phyloP scores from a whole-genome alignment of 2,329 filamentous ascomycete species.

The Nectriaceae sp. region DNA sequence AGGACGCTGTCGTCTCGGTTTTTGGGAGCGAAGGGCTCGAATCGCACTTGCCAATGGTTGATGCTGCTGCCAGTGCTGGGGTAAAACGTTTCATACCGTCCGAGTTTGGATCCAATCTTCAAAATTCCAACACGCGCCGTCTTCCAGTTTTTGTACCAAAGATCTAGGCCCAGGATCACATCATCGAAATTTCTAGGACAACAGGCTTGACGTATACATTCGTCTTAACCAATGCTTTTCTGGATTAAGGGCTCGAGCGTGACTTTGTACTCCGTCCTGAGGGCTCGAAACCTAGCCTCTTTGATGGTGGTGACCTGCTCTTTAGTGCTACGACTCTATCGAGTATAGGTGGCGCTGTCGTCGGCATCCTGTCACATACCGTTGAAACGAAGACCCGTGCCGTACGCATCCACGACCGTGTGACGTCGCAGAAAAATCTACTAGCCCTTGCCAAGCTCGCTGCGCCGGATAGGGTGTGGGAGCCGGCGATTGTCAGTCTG shows the following conservation, averaged over 20 bases:
- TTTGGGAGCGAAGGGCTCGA: slow-evolving; percentile 11
- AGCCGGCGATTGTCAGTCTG: slow-evolving; percentile 37
- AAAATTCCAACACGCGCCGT: slow-evolving; percentile 4
- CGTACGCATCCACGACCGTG: slow-evolving; percentile 47
- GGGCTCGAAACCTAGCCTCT: slow-evolving; percentile 35
- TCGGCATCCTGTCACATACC: slow-evolving; percentile 48
- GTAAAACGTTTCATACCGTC: slow-evolving; percentile 8
- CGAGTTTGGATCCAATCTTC: slow-evolving; percentile 7
- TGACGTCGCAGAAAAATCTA: slow-evolving; percentile 47
- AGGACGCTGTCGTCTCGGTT: slow-evolving; percentile 55
- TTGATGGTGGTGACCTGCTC: slow-evolving; percentile 50
- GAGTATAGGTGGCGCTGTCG: slow-evolving; percentile 49
- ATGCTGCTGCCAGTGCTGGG: slow-evolving; percentile 5
- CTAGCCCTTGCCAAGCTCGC: slow-evolving; percentile 49
- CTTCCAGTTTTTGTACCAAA: slow-evolving; percentile 3
- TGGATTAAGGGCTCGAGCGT: slow-evolving; percentile 5
- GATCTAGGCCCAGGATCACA: slow-evolving; percentile 1
- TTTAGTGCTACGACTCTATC: slow-evolving; percentile 52
- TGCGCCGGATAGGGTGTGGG: slow-evolving; percentile 49
- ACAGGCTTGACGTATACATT: slow-evolving; percentile 4
- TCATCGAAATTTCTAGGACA: slow-evolving; percentile 1
- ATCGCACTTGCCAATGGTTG: slow-evolving; percentile 2
- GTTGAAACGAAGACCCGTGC: slow-evolving; percentile 55
- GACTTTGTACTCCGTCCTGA: slow-evolving; percentile 29
- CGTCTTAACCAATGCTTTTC: slow-evolving; percentile 6